Base-by-base conservation (phyloP, 768 basidiomycete species). In the Cantharellus anzutake region DNA sequence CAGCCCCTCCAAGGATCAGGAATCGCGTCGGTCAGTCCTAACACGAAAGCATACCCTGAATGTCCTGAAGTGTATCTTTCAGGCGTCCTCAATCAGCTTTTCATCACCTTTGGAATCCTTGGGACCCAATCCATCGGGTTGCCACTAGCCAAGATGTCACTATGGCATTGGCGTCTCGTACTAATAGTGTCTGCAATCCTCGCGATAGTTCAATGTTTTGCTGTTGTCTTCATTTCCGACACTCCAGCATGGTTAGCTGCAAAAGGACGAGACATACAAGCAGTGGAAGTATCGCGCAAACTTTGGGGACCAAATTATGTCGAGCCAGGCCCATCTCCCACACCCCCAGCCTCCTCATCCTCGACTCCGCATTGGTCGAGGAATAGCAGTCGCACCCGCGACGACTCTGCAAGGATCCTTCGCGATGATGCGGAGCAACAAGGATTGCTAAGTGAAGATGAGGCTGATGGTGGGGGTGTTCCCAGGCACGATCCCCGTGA, bases 121-220 rank as follows among this genome's bases (percentile, higher is more conserved):
- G 68, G 80, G n/a, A 86, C 91, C 0, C 93, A 97, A 66, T 70
- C 75, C 3, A 73, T 88, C 62, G 90, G 89, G 2, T 73, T 91
- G 42, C 52, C 58, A 16, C 35, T 59, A n/a, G 58, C 58, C 7
- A 55, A 37, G 57, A 29, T 58, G 11, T 29, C 11, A 48, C 29
- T 48, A 48, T 57, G 56, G 56, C 56, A 41, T 14, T 41, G 14
- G 39, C 39, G 39, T 57, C 56, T 41, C 14, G 34, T 57, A 1
- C 20, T 29, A 29, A 29, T 29, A 29, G 35, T 35, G 5, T 57
- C 56, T 7, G 14, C 56, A 14, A 5, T 42, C 5, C 56, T 57
- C 37, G 56, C 37, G 5, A 38, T 57, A 7, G 38, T 38, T 11
- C 56, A 57, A 11, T 5, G 14, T 38, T 37, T 35, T 5, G 1